Evolutionary conservation across 805 yeast species (phyloP), one percentile per base, ranked within the genome.

Genomic region (Ogataea paradorogensis): DNA sequence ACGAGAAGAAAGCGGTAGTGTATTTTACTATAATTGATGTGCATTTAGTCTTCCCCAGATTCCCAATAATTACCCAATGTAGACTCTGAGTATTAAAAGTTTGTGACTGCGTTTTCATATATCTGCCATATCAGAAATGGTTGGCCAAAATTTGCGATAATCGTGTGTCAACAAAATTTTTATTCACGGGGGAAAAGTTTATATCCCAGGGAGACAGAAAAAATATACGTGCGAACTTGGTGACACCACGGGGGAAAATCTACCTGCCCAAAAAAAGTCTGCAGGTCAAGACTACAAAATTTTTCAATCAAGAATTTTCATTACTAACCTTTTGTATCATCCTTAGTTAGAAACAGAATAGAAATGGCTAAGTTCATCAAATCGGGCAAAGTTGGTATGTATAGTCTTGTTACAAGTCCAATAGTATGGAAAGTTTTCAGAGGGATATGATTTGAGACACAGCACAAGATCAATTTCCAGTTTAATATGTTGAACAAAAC

Each of bases 381-480:
- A 81, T 86, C 98, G 73, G 97, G 97, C 82, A 89, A 85, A 85
- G 98, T 91, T 84, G 97, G 91, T 84, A 82, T 71, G 93, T 82
- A 76, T 42, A 10, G 11, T 9, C 15, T 20, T 8, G n/a, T 28
- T 5, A 28, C 15, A 28, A n/a, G 22, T 28, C 21, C 20, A 7
- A 15, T 5, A 15, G 31, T 11, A 28, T 15, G 31, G 21, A 28
- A 9, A 4, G 21, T 9, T 15, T 9, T 15, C 13, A 15, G 15
- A 20, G 33, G 33, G 11, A 15, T 20, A 4, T 13, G 18, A 9
- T 11, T 30, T 14, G 15, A 30, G 20, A 9, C 15, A 30, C 31
- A 27, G 4, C 29, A 27, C 10, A 15, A n/a, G 16, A 13, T 27
- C 16, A 27, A 27, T 10, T 27, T 15, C 15, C 16, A 27, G 7